A percentile compares a stretch with the other conserved stretches of the same genome.
phyloP scores from a whole-genome alignment of 108 stramenopile genomes.

The Discostella stelligeroides region DNA sequence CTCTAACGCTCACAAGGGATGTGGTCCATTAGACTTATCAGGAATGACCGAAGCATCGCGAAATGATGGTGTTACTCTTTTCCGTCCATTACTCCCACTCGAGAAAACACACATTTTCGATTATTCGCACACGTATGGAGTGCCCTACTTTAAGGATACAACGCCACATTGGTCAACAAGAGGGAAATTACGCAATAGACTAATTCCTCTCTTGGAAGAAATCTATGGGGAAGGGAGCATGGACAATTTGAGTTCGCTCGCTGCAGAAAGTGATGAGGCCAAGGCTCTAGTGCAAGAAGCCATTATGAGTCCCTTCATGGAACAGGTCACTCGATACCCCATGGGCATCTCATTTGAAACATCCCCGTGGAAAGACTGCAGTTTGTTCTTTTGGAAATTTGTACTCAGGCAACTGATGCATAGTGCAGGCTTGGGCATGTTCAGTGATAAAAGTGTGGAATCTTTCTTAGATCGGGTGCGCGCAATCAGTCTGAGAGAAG shows the following conservation, averaged over 20 bases:
- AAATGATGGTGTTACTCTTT: constrained; percentile 88
- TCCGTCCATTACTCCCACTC: constrained; percentile 86
- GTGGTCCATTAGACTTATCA: constrained; percentile 83
- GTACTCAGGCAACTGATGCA: constrained; percentile 79
- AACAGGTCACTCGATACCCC: constrained; percentile 52
- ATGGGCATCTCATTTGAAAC: constrained; percentile 82
- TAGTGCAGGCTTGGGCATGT: constrained; percentile 80
- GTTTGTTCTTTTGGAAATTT: constrained; percentile 86
- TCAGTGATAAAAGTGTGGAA: constrained; percentile 77
- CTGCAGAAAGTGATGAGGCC: constrained; percentile 83
- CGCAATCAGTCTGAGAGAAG: constrained; percentile 46
- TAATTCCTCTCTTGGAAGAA: constrained; percentile 91
- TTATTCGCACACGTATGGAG: constrained; percentile 92
- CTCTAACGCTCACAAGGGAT: constrained; percentile 93
- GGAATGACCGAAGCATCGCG: constrained; percentile 88
- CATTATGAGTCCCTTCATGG: constrained; percentile 70
- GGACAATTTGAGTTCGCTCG: constrained; percentile 82
- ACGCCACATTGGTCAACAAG: constrained; percentile 96
- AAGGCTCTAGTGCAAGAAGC: constrained; percentile 62
- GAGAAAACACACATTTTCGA: constrained; percentile 82
- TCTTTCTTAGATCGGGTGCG: constrained; percentile 64
- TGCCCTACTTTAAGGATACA: constrained; percentile 96
- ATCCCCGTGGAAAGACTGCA: constrained; percentile 59
- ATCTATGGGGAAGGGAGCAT: constrained; percentile 94
- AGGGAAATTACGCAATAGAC: constrained; percentile 91